Evolutionary conservation across 441 rosid genomes (phyloP), one percentile per base, ranked within the genome.

Genomic region (Erysimum cheiri): DNA sequence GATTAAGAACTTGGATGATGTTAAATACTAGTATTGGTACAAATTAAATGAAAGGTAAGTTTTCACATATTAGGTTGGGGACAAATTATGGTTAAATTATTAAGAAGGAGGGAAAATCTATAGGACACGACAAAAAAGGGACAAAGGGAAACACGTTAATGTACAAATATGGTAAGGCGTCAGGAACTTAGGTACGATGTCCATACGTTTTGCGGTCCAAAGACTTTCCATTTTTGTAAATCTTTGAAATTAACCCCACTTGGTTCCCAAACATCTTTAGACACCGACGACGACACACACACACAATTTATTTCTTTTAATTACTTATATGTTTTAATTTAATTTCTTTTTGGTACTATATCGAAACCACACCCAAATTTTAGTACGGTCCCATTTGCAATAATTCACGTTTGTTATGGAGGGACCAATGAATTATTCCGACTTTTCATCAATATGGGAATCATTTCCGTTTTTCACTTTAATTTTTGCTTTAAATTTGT

Each of bases 191-290:
- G 71, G 79, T 76, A 76, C 79, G 79, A 64, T 76, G 71, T 70
- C 75, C 79, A 70, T 76, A 70, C 72, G 68, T 70, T 76, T 74
- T 70, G 79, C 62, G 79, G 79, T 76, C 79, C 79, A 76, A 70
- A 64, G 37, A 70, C 72, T 76, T 76, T 76, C 79, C 59, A 15
- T 64, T 41, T 76, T 43, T 76, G 75, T 70, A 64, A 70, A 70
- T 70, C 79, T 70, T 70, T 59, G 44, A 70, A 70, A 57, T 64
- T 70, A 70, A 64, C 79, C 79, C 79, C 79, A 76, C 79, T 64
- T 70, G 71, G 72, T 70, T 70, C 75, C 71, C 74, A 62, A 76
- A 58, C 72, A 70, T 63, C 75, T 57, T 69, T 73, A 9, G 60
- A 73, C 60, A 71, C 50, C 69, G 74, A 73, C 67, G 66, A 73